Conservation (phyloP, 148 eudicot species). For the Amaranthus cruentus region DNA sequence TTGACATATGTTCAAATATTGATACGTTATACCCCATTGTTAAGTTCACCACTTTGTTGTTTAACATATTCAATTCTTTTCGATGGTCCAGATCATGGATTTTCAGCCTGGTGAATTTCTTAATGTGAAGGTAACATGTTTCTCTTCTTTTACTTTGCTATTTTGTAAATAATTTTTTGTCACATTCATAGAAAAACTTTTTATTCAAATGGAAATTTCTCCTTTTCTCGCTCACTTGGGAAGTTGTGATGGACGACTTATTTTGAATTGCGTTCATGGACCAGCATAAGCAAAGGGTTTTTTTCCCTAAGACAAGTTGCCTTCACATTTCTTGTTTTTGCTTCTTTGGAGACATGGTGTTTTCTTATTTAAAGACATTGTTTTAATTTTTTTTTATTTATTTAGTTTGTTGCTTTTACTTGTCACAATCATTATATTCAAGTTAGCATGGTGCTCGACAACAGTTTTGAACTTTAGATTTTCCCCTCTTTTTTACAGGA, state of each 20-base stretch:
- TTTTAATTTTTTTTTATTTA: background rate
- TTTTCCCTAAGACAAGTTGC: background rate
- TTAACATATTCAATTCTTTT: constrained; percentile 12
- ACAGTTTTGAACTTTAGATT: background rate
- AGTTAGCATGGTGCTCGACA: constrained; percentile 5
- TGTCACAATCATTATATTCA: background rate
- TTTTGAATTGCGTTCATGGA: constrained; percentile 1
- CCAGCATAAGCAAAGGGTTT: background rate
- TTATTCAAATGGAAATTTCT: background rate
- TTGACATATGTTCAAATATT: background rate
- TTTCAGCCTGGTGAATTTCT: constrained; percentile 98
- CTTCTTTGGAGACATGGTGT: background rate
- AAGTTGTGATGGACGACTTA: constrained; percentile 1
- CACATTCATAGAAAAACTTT: background rate
- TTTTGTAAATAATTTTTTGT: background rate
- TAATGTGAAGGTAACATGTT: constrained; percentile 70
- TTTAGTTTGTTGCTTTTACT: background rate
- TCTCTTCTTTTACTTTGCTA: background rate
- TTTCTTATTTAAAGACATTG: background rate
- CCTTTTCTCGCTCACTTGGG: background rate
- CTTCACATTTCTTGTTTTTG: constrained; percentile 6
- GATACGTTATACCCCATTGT: background rate
- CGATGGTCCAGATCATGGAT: constrained; percentile 75
- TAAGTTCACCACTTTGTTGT: background rate
- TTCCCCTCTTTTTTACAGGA: constrained; percentile 45